These are phyloP conservation scores for Metschnikowia proteae DNA, from an alignment of 805 yeast genomes.

Conservation along the genomic window DNA sequence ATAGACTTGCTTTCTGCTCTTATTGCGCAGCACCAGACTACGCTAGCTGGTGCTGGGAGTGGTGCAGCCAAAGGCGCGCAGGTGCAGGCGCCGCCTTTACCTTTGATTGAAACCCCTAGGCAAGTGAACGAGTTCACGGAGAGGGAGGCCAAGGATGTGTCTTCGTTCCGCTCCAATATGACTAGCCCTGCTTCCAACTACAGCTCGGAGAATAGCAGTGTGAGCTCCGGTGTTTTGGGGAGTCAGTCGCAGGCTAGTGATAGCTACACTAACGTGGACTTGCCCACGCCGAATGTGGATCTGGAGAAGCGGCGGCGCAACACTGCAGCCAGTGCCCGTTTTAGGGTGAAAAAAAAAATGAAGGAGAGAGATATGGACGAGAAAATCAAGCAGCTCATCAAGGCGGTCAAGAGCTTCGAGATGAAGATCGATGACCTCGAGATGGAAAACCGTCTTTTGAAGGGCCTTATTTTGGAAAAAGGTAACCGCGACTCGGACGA, in stretches of 20 bases:
- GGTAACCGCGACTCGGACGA: slow-evolving; percentile 44
- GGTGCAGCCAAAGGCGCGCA: neutral
- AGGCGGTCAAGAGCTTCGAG: slow-evolving; percentile 44
- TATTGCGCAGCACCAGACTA: slow-evolving; percentile 61
- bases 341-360: slow-evolving; percentile 57
- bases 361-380: slow-evolving; percentile 58
- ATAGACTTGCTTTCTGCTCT: slow-evolving; percentile 70
- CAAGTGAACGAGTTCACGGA: neutral
- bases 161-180: slow-evolving; percentile 1
- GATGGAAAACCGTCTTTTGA: slow-evolving; percentile 58
- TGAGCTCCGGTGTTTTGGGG: slow-evolving; percentile 9
- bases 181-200: slow-evolving; percentile 16
- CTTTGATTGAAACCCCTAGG: neutral
- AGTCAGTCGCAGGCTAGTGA: neutral
- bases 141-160: neutral
- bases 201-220: slow-evolving; percentile 14
- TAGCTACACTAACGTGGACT: neutral
- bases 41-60: slow-evolving; percentile 9
- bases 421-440: slow-evolving; percentile 49
- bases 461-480: slow-evolving; percentile 50
- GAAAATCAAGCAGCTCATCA: slow-evolving; percentile 40
- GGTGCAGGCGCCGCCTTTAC: slow-evolving; percentile 4
- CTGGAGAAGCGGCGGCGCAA: slow-evolving; percentile 54
- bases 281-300: slow-evolving; percentile 17
- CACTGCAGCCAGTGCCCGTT: slow-evolving; percentile 64